A percentile compares a stretch with the other conserved stretches of the same genome.
These are phyloP conservation scores for Saccharomyces kudriavzevii DNA, from an alignment of 805 yeast species.

Conservation along the genomic window DNA sequence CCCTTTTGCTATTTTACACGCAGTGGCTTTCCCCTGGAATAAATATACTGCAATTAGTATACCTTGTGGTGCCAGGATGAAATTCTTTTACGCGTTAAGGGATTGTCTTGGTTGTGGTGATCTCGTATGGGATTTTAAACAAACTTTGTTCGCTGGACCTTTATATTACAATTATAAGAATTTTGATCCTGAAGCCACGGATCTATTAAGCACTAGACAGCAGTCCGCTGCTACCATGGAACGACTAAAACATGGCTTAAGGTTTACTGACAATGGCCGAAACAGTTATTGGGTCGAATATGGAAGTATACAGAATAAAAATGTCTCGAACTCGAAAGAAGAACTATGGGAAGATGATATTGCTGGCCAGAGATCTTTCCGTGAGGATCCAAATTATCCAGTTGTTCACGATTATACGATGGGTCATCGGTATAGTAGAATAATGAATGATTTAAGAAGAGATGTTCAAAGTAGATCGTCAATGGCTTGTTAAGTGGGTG, in stretches of 20 bases:
- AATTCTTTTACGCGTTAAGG: slow-evolving; percentile 52
- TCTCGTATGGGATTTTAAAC: slow-evolving; percentile 65
- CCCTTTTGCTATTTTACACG: slow-evolving; percentile 82
- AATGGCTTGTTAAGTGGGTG: background rate
- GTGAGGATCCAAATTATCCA: slow-evolving; percentile 30
- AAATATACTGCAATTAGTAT: slow-evolving; percentile 56
- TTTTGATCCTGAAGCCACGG: slow-evolving; percentile 73
- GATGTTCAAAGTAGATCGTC: slow-evolving; percentile 11
- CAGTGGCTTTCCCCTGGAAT: slow-evolving; percentile 70
- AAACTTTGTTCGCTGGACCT: slow-evolving; percentile 55
- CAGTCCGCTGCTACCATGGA: slow-evolving; percentile 54
- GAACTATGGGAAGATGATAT: slow-evolving; percentile 23
- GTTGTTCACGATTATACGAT: slow-evolving; percentile 22
- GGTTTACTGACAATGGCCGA: slow-evolving; percentile 73
- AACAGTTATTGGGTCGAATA: slow-evolving; percentile 70
- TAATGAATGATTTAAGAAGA: slow-evolving; percentile 18
- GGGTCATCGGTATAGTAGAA: slow-evolving; percentile 22
- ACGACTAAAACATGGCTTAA: slow-evolving; percentile 70
- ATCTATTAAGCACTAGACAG: slow-evolving; percentile 50
- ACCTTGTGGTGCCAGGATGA: slow-evolving; percentile 64
- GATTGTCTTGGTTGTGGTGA: slow-evolving; percentile 79
- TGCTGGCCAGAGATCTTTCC: slow-evolving; percentile 18
- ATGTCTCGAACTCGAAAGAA: slow-evolving; percentile 3
- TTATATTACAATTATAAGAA: slow-evolving; percentile 69
- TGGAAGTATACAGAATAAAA: slow-evolving; percentile 10